Evolutionary conservation across 2,329 filamentous ascomycete species (phyloP).

Genomic region (Xylariaceae sp.): DNA sequence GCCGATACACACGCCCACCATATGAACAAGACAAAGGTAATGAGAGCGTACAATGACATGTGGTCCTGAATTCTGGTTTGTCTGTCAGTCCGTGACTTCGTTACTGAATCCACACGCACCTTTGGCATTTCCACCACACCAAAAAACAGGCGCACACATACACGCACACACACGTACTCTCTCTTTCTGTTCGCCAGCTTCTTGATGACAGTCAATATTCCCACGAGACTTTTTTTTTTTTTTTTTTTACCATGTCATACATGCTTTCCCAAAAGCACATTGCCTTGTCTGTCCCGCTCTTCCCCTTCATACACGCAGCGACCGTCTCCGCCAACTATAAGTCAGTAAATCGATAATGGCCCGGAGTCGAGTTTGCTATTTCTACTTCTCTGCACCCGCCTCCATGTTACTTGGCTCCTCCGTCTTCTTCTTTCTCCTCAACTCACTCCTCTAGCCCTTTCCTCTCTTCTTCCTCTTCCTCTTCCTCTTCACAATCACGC

Average conservation of each 20-base stretch:
- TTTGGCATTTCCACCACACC: constrained; percentile 9
- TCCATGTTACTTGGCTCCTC: constrained; percentile 15
- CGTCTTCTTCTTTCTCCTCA: not conserved
- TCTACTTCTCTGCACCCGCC: constrained; percentile 15
- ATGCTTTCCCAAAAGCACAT: constrained; percentile 10
- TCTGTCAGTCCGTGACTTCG: constrained; percentile 13
- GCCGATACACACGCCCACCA: not conserved
- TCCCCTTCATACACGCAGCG: constrained; percentile 7
- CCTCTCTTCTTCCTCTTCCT: not conserved
- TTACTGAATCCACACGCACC: constrained; percentile 15
- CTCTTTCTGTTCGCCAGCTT: constrained; percentile 1
- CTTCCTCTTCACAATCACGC: not conserved
- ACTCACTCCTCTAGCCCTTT: not conserved
- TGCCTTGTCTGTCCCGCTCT: constrained; percentile 10
- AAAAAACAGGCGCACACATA: constrained; percentile 9
- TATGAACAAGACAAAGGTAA: not conserved
- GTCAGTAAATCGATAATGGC: constrained; percentile 11
- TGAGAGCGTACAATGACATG: not conserved
- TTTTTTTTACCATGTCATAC: constrained; percentile 11
- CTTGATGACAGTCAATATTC: constrained; percentile 6
- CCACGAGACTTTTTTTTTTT: constrained; percentile 1
- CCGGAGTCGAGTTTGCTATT: constrained; percentile 14
- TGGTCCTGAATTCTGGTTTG: not conserved
- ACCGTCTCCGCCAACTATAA: constrained; percentile 5
- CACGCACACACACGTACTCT: not conserved